Conservation (phyloP, 371 early-diverging fungal genomes). For the Apophysomyces ossiformis region DNA sequence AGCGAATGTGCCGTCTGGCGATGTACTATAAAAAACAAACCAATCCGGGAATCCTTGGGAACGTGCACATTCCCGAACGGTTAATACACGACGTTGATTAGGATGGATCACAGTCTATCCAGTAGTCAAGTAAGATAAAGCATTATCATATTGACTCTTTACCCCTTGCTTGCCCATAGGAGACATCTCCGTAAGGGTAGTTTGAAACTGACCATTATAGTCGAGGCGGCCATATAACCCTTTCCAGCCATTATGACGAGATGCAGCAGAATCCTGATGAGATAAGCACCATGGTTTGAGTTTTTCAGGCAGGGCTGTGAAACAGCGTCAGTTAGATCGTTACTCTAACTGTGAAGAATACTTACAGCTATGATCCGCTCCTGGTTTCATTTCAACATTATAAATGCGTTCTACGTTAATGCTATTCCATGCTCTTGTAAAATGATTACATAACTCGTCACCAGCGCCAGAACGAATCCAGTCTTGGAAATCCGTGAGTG, state of each 20-base stretch:
- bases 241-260: constrained; percentile 59
- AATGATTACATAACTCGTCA: constrained; percentile 42
- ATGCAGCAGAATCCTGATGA: constrained; percentile 48
- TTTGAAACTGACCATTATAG: constrained; percentile 53
- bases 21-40: constrained; percentile 47
- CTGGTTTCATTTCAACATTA: constrained; percentile 46
- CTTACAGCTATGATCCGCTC: constrained; percentile 53
- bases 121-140: too few species aligned
- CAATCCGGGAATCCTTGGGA: constrained; percentile 35
- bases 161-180: constrained; percentile 64
- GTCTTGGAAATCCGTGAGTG: constrained; percentile 57
- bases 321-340: background rate
- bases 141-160: background rate
- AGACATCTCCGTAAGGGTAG: constrained; percentile 55
- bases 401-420: constrained; percentile 55
- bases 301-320: constrained; percentile 46
- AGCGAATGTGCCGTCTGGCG: constrained; percentile 13
- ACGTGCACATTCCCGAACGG: constrained; percentile 64
- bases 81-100: constrained; percentile 56
- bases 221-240: constrained; percentile 59
- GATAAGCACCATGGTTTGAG: constrained; percentile 58
- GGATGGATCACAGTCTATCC: constrained; percentile 42
- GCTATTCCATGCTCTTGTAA: constrained; percentile 43
- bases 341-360: background rate
- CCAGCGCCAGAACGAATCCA: constrained; percentile 35